These are phyloP conservation scores for Arachnomyces sp. DNA, from an alignment of 2,329 filamentous ascomycete genomes.

Conservation along the genomic window DNA sequence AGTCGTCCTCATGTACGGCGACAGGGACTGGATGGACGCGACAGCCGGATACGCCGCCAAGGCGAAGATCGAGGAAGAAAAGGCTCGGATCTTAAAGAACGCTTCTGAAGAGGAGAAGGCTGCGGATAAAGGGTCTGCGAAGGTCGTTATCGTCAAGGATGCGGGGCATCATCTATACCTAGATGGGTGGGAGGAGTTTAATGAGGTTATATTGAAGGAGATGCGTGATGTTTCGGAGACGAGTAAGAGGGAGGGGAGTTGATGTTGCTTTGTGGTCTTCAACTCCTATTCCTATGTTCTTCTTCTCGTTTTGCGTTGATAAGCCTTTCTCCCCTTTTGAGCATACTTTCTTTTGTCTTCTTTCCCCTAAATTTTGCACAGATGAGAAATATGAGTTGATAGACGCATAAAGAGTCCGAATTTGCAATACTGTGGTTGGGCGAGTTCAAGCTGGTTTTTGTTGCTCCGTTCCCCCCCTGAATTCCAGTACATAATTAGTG, in stretches of 20 bases:
- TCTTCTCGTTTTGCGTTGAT: conserved; percentile 10
- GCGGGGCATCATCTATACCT: conserved; percentile 67
- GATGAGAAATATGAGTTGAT: background rate
- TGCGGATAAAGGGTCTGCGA: conserved; percentile 69
- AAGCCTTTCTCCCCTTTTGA: background rate
- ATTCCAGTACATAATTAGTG: too few species aligned
- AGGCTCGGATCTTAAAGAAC: conserved; percentile 49
- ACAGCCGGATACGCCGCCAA: conserved; percentile 72
- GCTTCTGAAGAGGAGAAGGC: conserved; percentile 60
- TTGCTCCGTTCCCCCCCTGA: too few species aligned
- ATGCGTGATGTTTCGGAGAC: conserved; percentile 53
- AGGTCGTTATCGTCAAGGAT: conserved; percentile 67
- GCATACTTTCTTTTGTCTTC: conserved; percentile 1
- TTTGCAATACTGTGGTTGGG: too few species aligned
- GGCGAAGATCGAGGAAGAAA: conserved; percentile 66
- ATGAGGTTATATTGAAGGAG: conserved; percentile 54
- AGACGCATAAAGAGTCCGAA: too few species aligned
- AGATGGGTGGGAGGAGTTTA: conserved; percentile 63
- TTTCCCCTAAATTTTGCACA: background rate
- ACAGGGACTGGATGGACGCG: conserved; percentile 98
- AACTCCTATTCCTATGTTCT: conserved; percentile 8
- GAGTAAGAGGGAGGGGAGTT: conserved; percentile 15
- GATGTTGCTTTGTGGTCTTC: conserved; percentile 1
- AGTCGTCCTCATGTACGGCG: conserved; percentile 89
- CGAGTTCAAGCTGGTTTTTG: too few species aligned